Evolutionary conservation across 1,284 basidiomycete genomes (phyloP).

Genomic region (Stereum hirsutum): DNA sequence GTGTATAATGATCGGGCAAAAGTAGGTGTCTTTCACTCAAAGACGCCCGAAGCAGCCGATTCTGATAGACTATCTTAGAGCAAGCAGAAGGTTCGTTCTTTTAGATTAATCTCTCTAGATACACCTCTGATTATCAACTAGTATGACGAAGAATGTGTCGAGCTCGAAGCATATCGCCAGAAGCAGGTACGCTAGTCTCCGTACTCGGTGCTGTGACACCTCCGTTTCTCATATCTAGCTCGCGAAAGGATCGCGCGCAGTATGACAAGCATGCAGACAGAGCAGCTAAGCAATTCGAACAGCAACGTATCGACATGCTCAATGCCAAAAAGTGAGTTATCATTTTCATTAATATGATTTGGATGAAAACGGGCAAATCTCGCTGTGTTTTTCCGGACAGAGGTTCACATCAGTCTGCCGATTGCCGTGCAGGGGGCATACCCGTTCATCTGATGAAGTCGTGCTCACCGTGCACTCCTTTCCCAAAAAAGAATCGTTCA

Average conservation of each 20-base stretch:
- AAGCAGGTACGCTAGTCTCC: conserved; percentile 46
- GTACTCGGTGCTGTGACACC: not conserved
- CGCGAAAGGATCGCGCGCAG: conserved; percentile 45
- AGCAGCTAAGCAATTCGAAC: conserved; percentile 61
- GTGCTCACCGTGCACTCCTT: too few species aligned
- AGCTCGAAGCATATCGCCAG: conserved; percentile 61
- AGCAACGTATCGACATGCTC: conserved; percentile 66
- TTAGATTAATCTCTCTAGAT: conserved; percentile 1
- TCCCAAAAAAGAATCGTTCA: too few species aligned
- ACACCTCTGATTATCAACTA: conserved; percentile 19
- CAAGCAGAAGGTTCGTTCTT: conserved; percentile 54
- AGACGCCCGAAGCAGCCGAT: conserved; percentile 1
- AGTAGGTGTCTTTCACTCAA: conserved; percentile 26
- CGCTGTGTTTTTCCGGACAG: too few species aligned
- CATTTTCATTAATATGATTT: too few species aligned
- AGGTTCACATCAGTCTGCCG: too few species aligned
- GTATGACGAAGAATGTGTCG: conserved; percentile 72
- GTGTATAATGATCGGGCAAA: conserved; percentile 60
- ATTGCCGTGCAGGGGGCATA: too few species aligned
- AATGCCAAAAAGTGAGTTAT: conserved; percentile 67
- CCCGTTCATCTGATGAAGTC: too few species aligned
- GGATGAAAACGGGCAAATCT: too few species aligned
- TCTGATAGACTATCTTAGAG: conserved; percentile 29
- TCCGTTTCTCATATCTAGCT: conserved; percentile 5
- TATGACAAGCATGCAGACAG: conserved; percentile 73